Base-by-base conservation (phyloP, 257 asterid genomes). In the Ocimum tenuiflorum region DNA sequence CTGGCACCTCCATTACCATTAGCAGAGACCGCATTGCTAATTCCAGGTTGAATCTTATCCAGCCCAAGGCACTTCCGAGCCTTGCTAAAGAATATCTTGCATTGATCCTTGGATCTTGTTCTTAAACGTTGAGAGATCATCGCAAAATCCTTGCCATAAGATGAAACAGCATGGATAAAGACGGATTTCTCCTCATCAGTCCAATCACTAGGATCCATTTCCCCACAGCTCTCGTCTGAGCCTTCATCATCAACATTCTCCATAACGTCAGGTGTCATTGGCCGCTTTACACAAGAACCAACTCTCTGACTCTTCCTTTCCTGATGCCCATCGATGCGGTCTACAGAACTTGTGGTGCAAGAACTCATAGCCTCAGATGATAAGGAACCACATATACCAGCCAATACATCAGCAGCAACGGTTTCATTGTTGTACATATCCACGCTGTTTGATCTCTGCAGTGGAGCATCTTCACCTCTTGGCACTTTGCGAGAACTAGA, bases 281-380 rank as follows among this genome's bases (percentile, higher is more conserved):
- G 72, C 76, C 70, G 68, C 70, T 77, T 81, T 52, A 76, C 61
- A n/a, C n/a, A n/a, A n/a, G n/a, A n/a, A n/a, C n/a, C n/a, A n/a
- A n/a, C n/a, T n/a, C n/a, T n/a, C n/a, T n/a, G n/a, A n/a, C n/a
- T n/a, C n/a, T n/a, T n/a, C n/a, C n/a, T n/a, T n/a, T n/a, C n/a
- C n/a, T n/a, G n/a, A n/a, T n/a, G n/a, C n/a, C n/a, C n/a, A n/a
- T n/a, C n/a, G n/a, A n/a, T n/a, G n/a, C n/a, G n/a, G n/a, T n/a
- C n/a, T n/a, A n/a, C n/a, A n/a, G n/a, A n/a, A n/a, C n/a, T n/a
- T n/a, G n/a, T n/a, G n/a, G n/a, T n/a, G n/a, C n/a, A n/a, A 65
- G 95, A 88, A 80, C 95, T 81, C 87, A 81, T 82, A 54, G 95
- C 95, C 80, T 90, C 99, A 9, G 99, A 83, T 46, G 99, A 90